Base-by-base conservation (phyloP, 139 green algal species). In the Volvox reticuliferus region DNA sequence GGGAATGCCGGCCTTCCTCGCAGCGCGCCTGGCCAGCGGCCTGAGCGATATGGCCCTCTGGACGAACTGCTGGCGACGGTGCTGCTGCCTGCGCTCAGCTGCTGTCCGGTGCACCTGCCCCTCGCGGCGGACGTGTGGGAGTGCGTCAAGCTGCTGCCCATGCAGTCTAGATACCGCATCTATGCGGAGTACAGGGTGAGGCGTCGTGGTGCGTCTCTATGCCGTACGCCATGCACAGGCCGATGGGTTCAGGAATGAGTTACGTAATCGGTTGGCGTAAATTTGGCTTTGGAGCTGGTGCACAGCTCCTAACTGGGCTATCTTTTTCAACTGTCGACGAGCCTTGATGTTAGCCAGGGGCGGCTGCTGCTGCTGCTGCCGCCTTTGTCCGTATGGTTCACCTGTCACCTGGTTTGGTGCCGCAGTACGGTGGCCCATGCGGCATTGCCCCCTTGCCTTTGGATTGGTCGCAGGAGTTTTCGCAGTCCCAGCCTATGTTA, bases 51-150 rank as follows among this genome's bases (percentile, higher is more conserved):
- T 28, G 55, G 63, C 26, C 30, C 88, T 80, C 86, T 94, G 37
- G 89, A 95, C 65, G 88, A 94, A 30, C 83, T 96, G 37, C 82
- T 98, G 77, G 55, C 83, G 3, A 24, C 62, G 3, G 81, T 87
- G 65, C 86, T 98, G 50, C 88, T 99, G 85, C 97, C 97, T 16
- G 95, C 94, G 6, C 79, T 96, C 33, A 83, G 32, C 33, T 89
- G 98, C 50, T 78, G 95, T n/a, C 94, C 94, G 24, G 91, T 93
- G 85, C 96, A 95, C 77, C 86, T 93, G 17, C 94, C 91, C 1
- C 81, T 97, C 33, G 91, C 92, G 3, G 63, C 73, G 20, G 94
- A 97, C 92, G 85, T 97, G 37, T 99, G 97, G 97, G 87, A 88
- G 2, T 89, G 96, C n/a, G 85, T 99, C 33, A 55, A 82, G 16